phyloP scores from a whole-genome alignment of 306 rosid genomes.

The Abrus precatorius region DNA sequence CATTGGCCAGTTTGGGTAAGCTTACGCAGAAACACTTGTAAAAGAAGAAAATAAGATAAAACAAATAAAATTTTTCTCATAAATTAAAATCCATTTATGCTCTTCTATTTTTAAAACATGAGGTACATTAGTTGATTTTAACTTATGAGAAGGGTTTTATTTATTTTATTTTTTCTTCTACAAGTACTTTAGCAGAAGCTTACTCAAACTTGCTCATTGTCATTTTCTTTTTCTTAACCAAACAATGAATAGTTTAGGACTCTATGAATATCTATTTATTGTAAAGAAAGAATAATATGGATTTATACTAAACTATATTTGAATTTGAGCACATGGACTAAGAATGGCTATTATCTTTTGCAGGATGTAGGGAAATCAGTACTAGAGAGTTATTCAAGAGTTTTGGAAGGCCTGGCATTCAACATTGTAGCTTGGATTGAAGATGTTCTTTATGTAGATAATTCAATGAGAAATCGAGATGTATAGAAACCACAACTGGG shows the following conservation, averaged over 20 bases:
- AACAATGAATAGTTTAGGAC: neutral
- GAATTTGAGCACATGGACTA: slow-evolving; percentile 14
- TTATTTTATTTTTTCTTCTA: too few species aligned
- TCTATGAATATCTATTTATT: slow-evolving; percentile 8
- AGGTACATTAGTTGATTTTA: too few species aligned
- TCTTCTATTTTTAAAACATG: too few species aligned
- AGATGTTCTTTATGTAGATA: slow-evolving; percentile 70
- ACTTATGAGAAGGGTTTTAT: too few species aligned
- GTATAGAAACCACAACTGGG: slow-evolving; percentile 39
- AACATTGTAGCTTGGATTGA: slow-evolving; percentile 86
- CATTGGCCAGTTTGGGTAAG: neutral
- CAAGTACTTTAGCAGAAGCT: too few species aligned
- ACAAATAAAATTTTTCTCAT: too few species aligned
- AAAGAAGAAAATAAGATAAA: too few species aligned
- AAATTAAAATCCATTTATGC: too few species aligned
- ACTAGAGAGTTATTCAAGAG: slow-evolving; percentile 80
- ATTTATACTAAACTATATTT: neutral
- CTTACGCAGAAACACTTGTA: too few species aligned
- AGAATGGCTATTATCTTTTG: slow-evolving; percentile 32
- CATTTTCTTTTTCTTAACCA: neutral
- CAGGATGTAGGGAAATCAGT: slow-evolving; percentile 84
- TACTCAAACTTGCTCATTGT: neutral
- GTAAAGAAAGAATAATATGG: slow-evolving; percentile 3
- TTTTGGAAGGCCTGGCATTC: slow-evolving; percentile 76
- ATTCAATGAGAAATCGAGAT: slow-evolving; percentile 58